phyloP scores from a whole-genome alignment of 2,329 filamentous ascomycete genomes.

The Fusarium chuoi region DNA sequence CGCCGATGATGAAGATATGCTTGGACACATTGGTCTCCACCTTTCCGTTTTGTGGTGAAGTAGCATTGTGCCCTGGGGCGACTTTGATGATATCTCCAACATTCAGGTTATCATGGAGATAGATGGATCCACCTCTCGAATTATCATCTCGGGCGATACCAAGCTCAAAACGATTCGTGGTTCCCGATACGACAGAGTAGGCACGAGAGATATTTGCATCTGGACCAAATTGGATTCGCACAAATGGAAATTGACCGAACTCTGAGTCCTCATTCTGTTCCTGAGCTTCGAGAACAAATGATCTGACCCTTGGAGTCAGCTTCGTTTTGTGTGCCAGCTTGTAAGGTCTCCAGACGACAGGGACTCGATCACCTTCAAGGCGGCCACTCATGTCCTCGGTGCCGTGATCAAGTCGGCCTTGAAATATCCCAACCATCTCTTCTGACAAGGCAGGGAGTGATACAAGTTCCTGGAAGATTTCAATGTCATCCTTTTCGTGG shows the following conservation, averaged over 20 bases:
- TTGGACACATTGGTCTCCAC: background rate
- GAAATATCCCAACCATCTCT: conserved; percentile 21
- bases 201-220: conserved; percentile 9
- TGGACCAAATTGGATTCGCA: conserved; percentile 13
- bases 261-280: background rate
- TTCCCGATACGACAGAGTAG: conserved; percentile 24
- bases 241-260: conserved; percentile 7
- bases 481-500: conserved; percentile 14
- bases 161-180: background rate
- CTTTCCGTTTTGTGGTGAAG: no score
- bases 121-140: conserved; percentile 22
- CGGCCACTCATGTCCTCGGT: conserved; percentile 23
- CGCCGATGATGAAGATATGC: conserved; percentile 22
- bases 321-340: conserved; percentile 4
- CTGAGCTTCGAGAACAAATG: conserved; percentile 5
- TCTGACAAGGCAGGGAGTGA: conserved; percentile 3
- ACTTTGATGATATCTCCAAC: conserved; percentile 15
- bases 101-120: conserved; percentile 1
- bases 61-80: background rate
- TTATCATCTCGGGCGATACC: conserved; percentile 10
- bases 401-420: conserved; percentile 2
- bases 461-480: conserved; percentile 2
- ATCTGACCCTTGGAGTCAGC: conserved; percentile 13
- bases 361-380: conserved; percentile 9
- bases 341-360: conserved; percentile 21